Base-by-base conservation (phyloP, 768 basidiomycete species). In the Asterophora lycoperdoides region DNA sequence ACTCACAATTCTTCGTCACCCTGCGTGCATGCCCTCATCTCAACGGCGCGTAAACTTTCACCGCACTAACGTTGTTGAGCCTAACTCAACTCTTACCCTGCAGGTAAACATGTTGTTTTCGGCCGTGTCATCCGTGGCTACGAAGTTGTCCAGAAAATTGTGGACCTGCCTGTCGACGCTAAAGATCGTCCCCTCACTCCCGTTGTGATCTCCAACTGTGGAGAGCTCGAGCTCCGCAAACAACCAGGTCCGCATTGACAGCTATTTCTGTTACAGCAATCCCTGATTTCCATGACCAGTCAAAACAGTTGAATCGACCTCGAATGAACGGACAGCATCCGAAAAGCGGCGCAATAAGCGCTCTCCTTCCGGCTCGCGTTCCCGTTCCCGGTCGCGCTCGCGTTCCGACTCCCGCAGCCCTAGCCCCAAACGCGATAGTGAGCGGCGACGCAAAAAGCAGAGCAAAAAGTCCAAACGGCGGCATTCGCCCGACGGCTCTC, bases 1-100 rank as follows among this genome's bases (percentile, higher is more conserved):
- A 84, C 32, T 88, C 85, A 1, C 92, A 94, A 55, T 94, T 86
- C 62, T 93, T 94, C 62, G 73, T 93, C 53, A 91, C 92, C 17
- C 74, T 94, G 9, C 74, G 78, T n/a, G 75, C 79, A 13, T 82
- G 86, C 52, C 79, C 83, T 3, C 88, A 91, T 62, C 64, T 91
- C 38, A 77, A 86, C 60, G 90, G 90, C 72, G 67, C 67, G 68
- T 40, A 26, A 6, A 23, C 3, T 23, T 23, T 6, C 23, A 23
- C 23, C 3, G 23, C 23, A 23, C 23, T 6, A 23, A 23, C 23
- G 23, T 6, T 23, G 23, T 3, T 23, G 3, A 23, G 23, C 3
- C 23, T 23, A 23, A 23, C 23, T 36, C 37, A 13, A 54, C 10
- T 33, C 13, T 28, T 6, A 23, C 23, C 14, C 14, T 36, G 1